Evolutionary conservation across 176 grass and related monocot genomes (phyloP), one percentile per base, ranked within the genome.

Genomic region (Areca catechu): DNA sequence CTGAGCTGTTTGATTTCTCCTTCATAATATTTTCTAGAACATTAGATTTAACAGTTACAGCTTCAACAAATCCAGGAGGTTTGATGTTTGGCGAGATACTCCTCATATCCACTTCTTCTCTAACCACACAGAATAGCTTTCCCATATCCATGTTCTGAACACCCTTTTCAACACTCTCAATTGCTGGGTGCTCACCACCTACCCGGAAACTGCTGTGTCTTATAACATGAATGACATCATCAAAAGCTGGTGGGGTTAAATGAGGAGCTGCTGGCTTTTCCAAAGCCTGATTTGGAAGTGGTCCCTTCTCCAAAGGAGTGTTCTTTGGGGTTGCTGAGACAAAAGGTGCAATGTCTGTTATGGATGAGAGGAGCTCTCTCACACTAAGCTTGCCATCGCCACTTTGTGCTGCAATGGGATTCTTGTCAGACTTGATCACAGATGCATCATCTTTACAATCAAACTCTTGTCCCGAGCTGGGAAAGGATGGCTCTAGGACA

Each of bases 171-270:
- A 55, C 59, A 54, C 17, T 70, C 25, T 59, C 72, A 70, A 57
- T 53, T 51, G 55, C 56, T 23, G 60, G 59, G 63, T 71, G 75
- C 48, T 92, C 84, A n/a, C 58, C 66, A 30, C 77, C 78, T 54
- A 83, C 76, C 21, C 34, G 71, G 67, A 92, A 86, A 16, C 81
- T 71, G 61, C 79, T 89, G 37, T 85, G 94, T 17, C 79, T 84
- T 69, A 93, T 79, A 51, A 98, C 84, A 76, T 89, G 81, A 66
- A 98, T 93, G 54, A 83, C 63, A 57, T 98, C 94, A 57, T 83
- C 84, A 72, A 74, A 76, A 67, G 79, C 80, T 60, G 80, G 76
- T 60, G 80, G 76, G 24, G 70, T 73, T 56, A 87, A 51, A 84
- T 69, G 65, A 65, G 30, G 30, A 7, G 24, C 71, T 58, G 74